Evolutionary conservation across 805 yeast genomes (phyloP).

Genomic region (Metschnikowia amazonensis): DNA sequence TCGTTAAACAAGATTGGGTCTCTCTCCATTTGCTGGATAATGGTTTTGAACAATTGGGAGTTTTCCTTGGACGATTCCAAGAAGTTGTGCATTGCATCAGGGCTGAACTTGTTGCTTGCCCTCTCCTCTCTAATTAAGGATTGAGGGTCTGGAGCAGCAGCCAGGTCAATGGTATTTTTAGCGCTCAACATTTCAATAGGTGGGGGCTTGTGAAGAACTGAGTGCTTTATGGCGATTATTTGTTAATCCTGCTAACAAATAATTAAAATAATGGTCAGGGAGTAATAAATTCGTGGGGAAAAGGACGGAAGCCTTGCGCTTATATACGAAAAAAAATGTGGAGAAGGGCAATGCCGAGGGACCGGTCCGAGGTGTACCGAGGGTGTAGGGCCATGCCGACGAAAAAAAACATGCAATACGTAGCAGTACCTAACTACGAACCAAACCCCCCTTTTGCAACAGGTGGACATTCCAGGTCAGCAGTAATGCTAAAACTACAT

Average conservation of each 20-base stretch:
- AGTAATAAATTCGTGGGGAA: not conserved
- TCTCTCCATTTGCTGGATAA: conserved; percentile 18
- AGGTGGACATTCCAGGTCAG: not conserved
- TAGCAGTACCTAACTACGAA: not conserved
- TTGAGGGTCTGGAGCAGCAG: conserved; percentile 23
- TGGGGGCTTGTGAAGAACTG: not conserved
- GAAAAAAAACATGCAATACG: conserved; percentile 2
- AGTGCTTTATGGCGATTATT: not conserved
- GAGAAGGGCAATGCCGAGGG: conserved; percentile 7
- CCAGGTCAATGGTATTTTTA: conserved; percentile 17
- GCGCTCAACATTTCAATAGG: conserved; percentile 9
- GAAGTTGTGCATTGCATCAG: conserved; percentile 23
- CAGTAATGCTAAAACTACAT: not conserved
- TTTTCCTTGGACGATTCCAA: conserved; percentile 23
- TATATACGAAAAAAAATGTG: conserved; percentile 6
- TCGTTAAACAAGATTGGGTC: conserved; percentile 19
- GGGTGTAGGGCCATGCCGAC: conserved; percentile 3
- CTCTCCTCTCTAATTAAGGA: conserved; percentile 21
- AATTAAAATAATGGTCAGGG: not conserved
- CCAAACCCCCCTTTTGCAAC: not conserved
- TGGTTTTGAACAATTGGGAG: conserved; percentile 16
- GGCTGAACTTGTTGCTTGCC: conserved; percentile 18
- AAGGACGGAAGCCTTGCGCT: conserved; percentile 1
- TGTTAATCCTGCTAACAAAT: conserved; percentile 4
- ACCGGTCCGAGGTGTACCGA: conserved; percentile 4